A percentile compares a stretch with the other conserved stretches of the same genome.
These are phyloP conservation scores for Sphagnum tenellum DNA, from an alignment of 225 moss, liverwort and hornwort species.

Conservation along the genomic window DNA sequence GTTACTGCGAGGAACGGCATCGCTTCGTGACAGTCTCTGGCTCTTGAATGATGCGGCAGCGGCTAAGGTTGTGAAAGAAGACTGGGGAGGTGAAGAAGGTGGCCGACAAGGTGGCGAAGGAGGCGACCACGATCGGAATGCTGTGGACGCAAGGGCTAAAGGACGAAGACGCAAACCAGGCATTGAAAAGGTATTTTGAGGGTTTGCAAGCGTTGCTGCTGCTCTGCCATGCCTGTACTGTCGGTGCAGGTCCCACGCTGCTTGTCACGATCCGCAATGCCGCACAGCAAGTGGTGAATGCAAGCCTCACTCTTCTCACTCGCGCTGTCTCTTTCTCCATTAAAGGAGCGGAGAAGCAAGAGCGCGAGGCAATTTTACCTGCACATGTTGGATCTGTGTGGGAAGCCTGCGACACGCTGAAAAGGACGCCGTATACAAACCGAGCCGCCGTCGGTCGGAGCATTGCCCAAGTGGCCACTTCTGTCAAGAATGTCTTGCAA, in stretches of 20 bases:
- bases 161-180: slow-evolving; percentile 42
- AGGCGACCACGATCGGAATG: slow-evolving; percentile 31
- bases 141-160: slow-evolving; percentile 41
- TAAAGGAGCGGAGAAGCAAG: slow-evolving; percentile 36
- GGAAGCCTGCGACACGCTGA: slow-evolving; percentile 40
- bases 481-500: slow-evolving; percentile 51
- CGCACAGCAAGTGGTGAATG: slow-evolving; percentile 25
- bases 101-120: slow-evolving; percentile 42
- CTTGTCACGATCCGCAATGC: slow-evolving; percentile 26
- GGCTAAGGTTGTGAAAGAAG: slow-evolving; percentile 15
- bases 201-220: slow-evolving; percentile 44
- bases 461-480: slow-evolving; percentile 47
- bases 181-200: slow-evolving; percentile 37
- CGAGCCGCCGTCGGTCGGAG: slow-evolving; percentile 54
- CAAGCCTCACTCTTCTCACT: slow-evolving; percentile 35
- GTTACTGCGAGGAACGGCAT: slow-evolving; percentile 25
- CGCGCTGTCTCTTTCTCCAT: slow-evolving; percentile 46
- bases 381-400: slow-evolving; percentile 49
- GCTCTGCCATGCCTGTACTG: slow-evolving; percentile 42
- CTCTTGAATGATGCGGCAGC: slow-evolving; percentile 32
- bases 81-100: slow-evolving; percentile 44
- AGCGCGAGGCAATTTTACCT: slow-evolving; percentile 37
- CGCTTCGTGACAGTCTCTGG: slow-evolving; percentile 27
- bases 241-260: slow-evolving; percentile 52
- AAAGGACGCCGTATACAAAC: slow-evolving; percentile 43